phyloP scores from a whole-genome alignment of 192 early-diverging fungal species.

The Coemansia guatemalensis region DNA sequence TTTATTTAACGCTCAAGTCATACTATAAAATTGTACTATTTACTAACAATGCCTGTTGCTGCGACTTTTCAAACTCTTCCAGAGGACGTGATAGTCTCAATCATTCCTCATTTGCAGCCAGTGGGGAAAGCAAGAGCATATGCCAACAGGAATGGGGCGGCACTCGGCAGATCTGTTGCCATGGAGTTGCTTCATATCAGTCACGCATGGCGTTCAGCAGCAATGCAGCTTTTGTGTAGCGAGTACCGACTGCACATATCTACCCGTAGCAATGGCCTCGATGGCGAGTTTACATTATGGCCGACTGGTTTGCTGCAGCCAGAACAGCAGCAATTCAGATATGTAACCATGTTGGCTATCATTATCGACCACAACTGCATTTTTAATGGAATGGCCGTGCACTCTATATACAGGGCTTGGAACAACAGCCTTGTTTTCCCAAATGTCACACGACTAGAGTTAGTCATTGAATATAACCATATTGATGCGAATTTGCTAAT shows the following conservation, averaged over 20 bases:
- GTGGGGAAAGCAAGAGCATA: too few relatives aligned
- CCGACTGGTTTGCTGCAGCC: conserved; percentile 7
- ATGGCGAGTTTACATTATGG: conserved; percentile 2
- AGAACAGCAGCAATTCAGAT: not conserved
- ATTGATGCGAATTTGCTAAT: not conserved
- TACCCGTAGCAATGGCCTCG: not conserved
- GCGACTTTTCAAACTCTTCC: too few relatives aligned
- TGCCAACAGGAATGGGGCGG: too few relatives aligned
- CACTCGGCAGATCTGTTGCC: too few relatives aligned
- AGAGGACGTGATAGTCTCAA: too few relatives aligned
- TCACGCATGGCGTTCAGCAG: not conserved
- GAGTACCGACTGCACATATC: not conserved
- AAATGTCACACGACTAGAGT: not conserved
- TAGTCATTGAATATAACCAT: not conserved
- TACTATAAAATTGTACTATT: too few relatives aligned
- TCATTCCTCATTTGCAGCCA: too few relatives aligned
- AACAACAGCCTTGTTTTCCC: not conserved
- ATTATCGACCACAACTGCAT: conserved; percentile 17
- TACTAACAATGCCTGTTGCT: too few relatives aligned
- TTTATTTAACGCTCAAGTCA: too few relatives aligned
- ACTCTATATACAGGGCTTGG: not conserved
- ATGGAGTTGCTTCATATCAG: conserved; percentile 1
- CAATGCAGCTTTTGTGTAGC: not conserved
- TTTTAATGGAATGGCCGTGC: conserved; percentile 19
- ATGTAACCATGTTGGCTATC: conserved; percentile 2